A percentile compares a stretch with the other conserved stretches of the same genome.
phyloP scores from a whole-genome alignment of 2,329 filamentous ascomycete genomes.

The Xylariaceae sp. region DNA sequence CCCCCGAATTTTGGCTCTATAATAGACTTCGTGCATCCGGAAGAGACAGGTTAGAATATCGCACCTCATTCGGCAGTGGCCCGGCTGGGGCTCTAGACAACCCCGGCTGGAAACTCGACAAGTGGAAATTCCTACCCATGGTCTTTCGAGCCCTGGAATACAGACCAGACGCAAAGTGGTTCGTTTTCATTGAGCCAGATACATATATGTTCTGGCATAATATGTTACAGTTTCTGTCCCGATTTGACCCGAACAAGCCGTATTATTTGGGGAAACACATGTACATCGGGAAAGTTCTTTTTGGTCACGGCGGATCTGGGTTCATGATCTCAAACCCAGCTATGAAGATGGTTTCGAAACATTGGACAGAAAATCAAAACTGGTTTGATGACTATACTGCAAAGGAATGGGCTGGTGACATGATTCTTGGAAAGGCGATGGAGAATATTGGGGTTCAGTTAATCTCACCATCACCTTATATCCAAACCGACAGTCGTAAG shows the following conservation, averaged over 20 bases:
- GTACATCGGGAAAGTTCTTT: conserved; percentile 38
- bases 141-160: conserved; percentile 41
- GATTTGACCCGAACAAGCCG: conserved; percentile 36
- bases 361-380: conserved; percentile 17
- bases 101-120: conserved; percentile 45
- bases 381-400: conserved; percentile 21
- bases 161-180: conserved; percentile 45
- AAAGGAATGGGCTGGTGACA: conserved; percentile 29
- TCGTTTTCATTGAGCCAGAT: conserved; percentile 47
- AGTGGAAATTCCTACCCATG: conserved; percentile 51
- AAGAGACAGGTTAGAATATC: conserved; percentile 33
- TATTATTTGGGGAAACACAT: conserved; percentile 43
- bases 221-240: conserved; percentile 40
- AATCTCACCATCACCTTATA: conserved; percentile 15
- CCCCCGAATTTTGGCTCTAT: conserved; percentile 33
- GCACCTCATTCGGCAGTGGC: conserved; percentile 41
- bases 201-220: conserved; percentile 45
- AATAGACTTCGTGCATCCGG: conserved; percentile 18
- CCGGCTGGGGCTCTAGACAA: conserved; percentile 43
- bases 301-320: conserved; percentile 46
- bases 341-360: conserved; percentile 34
- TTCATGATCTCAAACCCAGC: conserved; percentile 43
- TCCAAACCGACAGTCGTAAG: conserved; percentile 17
- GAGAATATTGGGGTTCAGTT: conserved; percentile 16
- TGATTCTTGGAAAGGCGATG: conserved; percentile 25